Conservation (phyloP, 2,329 filamentous ascomycete species). For the Ophiostoma populinum region DNA sequence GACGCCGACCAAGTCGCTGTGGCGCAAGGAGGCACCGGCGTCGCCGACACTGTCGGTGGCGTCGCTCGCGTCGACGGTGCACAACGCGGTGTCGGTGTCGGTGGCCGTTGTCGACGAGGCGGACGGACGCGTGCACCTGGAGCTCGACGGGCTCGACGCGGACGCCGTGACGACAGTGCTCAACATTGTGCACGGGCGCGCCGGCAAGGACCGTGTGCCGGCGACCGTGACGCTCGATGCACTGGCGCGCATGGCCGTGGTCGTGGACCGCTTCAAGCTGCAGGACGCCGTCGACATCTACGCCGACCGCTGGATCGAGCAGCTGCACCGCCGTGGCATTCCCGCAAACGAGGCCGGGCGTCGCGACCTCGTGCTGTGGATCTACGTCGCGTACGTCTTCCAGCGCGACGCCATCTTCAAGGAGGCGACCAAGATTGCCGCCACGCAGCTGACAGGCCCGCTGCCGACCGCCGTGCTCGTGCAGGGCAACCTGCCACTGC, state of each 20-base stretch:
- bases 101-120: slow-evolving; percentile 9
- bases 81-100: neutral
- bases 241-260: slow-evolving; percentile 25
- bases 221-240: slow-evolving; percentile 20
- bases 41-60: neutral
- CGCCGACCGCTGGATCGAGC: slow-evolving; percentile 22
- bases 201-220: slow-evolving; percentile 22
- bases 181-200: slow-evolving; percentile 27
- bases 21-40: slow-evolving; percentile 3
- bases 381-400: slow-evolving; percentile 18
- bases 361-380: slow-evolving; percentile 16
- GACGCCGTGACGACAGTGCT: slow-evolving; percentile 24
- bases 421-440: slow-evolving; percentile 13
- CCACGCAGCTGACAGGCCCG: slow-evolving; percentile 13
- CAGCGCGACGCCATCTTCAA: slow-evolving; percentile 15
- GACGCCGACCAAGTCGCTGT: slow-evolving; percentile 3
- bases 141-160: slow-evolving; percentile 18
- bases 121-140: slow-evolving; percentile 18
- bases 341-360: slow-evolving; percentile 9
- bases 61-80: neutral
- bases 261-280: slow-evolving; percentile 26
- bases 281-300: slow-evolving; percentile 25
- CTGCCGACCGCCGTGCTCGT: slow-evolving; percentile 7
- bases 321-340: slow-evolving; percentile 9
- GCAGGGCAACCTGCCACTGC: slow-evolving; percentile 15